Percentiles rank a stretch among this genome's conserved stretches.
phyloP scores from a whole-genome alignment of 2,329 filamentous ascomycete species.

The Pseudopyricularia javanii region DNA sequence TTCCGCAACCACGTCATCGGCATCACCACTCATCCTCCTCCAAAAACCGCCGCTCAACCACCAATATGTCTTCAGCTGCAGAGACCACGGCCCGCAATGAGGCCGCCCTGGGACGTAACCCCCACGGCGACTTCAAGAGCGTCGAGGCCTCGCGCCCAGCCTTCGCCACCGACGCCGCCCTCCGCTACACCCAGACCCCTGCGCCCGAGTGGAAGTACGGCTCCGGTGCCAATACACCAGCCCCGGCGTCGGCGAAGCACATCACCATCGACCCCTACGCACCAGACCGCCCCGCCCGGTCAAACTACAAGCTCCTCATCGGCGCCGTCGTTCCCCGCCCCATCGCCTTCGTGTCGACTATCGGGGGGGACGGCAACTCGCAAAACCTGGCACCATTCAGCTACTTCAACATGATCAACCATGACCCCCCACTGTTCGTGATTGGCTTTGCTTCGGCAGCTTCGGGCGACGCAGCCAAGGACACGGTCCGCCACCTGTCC shows the following conservation, averaged over 20 bases:
- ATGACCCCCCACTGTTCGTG: slow-evolving; percentile 78
- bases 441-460: slow-evolving; percentile 35
- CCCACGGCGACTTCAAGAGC: slow-evolving; percentile 62
- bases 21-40: not conserved
- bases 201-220: slow-evolving; percentile 55
- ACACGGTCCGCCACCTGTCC: slow-evolving; percentile 62
- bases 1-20: not conserved
- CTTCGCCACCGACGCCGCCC: slow-evolving; percentile 35
- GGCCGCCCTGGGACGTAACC: slow-evolving; percentile 42
- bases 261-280: slow-evolving; percentile 72
- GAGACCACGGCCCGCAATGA: slow-evolving; percentile 5
- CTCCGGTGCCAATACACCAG: slow-evolving; percentile 43
- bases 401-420: slow-evolving; percentile 73
- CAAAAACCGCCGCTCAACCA: not conserved
- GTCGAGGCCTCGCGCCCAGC: slow-evolving; percentile 54
- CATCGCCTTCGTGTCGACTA: slow-evolving; percentile 52
- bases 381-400: slow-evolving; percentile 80
- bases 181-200: slow-evolving; percentile 50
- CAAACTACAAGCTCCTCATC: slow-evolving; percentile 91
- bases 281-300: slow-evolving; percentile 49
- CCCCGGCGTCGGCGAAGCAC: slow-evolving; percentile 29
- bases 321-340: slow-evolving; percentile 72
- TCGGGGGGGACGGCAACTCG: slow-evolving; percentile 39
- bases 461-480: slow-evolving; percentile 46
- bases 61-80: slow-evolving; percentile 1